A percentile compares a stretch with the other conserved stretches of the same genome.
Conservation (phyloP, 2,329 filamentous ascomycete genomes). For the Cercospora beticola region DNA sequence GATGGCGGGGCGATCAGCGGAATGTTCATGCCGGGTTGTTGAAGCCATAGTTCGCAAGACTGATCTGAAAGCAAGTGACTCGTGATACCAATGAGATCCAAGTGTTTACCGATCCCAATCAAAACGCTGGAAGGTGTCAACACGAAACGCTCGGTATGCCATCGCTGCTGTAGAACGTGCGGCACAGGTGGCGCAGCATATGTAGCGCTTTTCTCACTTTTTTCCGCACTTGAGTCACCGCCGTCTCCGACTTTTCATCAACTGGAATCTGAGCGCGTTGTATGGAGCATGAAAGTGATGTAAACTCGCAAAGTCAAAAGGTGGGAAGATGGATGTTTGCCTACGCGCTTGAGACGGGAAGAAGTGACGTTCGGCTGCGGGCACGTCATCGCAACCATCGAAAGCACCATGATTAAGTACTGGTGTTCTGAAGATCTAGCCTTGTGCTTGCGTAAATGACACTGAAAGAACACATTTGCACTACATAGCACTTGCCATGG, state of each 20-base stretch:
- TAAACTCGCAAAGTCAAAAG: not conserved
- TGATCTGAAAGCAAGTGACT: not conserved
- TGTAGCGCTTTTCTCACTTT: not conserved
- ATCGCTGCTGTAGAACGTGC: not conserved
- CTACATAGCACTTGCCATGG: conserved; percentile 10
- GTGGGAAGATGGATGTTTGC: not conserved
- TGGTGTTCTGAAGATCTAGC: not conserved
- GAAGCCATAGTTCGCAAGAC: not conserved
- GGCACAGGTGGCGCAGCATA: not conserved
- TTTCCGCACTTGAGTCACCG: not conserved
- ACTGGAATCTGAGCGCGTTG: not conserved
- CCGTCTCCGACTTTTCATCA: not conserved
- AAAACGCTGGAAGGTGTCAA: not conserved
- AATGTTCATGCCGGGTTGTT: not conserved
- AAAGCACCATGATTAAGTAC: not conserved
- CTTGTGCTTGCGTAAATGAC: not conserved
- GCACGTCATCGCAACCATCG: not conserved
- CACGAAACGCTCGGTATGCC: not conserved
- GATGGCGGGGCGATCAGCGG: not conserved
- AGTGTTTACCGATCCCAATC: not conserved
- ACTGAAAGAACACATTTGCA: not conserved
- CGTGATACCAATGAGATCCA: not conserved
- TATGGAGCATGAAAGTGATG: not conserved
- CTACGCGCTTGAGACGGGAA: not conserved
- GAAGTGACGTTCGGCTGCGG: not conserved